Base-by-base conservation (phyloP, 306 rosid genomes). In the Astragalus membranaceus region DNA sequence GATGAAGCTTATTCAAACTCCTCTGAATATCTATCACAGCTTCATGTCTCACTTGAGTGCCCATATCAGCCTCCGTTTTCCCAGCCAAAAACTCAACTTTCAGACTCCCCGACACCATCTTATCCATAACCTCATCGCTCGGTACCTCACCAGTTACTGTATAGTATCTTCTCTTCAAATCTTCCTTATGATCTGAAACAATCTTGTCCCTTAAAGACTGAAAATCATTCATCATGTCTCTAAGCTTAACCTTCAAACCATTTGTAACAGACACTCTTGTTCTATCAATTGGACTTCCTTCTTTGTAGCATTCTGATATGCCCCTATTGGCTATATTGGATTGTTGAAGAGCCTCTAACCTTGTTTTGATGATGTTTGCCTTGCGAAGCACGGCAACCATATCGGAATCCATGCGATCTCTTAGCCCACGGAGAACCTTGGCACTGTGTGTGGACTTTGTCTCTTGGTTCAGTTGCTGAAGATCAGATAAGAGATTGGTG, bases 1-100 rank as follows among this genome's bases (percentile, higher is more conserved):
- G 97, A 23, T 91, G 96, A 78, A 95, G 95, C 86, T 87, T 91
- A 16, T 84, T 85, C 91, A 95, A 85, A 70, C 99, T 95, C 70
- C 80, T 88, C 77, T 86, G 95, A 6, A 91, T 83, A 76, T 95
- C 92, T 81, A 86, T 74, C 80, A 86, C 91, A 0, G 92, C 87
- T 63, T 89, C 89, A n/a, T 95, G 92, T 75, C 95, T 77, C 3
- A 75, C 83, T 54, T 84, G 87, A 66, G 83, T 85, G 36, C 81
- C 85, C 71, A 81, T 50, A 54, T 90, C 97, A 61, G 68, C 64
- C 54, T 84, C 96, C 0, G 86, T 82, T 75, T 85, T 94, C 73
- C 89, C 96, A 55, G 84, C 86, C 52, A 90, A 83, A 33, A 80
- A 54, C 56, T 85, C 84, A 54, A 91, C 84, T 81, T 80, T 86